phyloP scores from a whole-genome alignment of 345 rosid genomes.

The Dipteronia dyeriana region DNA sequence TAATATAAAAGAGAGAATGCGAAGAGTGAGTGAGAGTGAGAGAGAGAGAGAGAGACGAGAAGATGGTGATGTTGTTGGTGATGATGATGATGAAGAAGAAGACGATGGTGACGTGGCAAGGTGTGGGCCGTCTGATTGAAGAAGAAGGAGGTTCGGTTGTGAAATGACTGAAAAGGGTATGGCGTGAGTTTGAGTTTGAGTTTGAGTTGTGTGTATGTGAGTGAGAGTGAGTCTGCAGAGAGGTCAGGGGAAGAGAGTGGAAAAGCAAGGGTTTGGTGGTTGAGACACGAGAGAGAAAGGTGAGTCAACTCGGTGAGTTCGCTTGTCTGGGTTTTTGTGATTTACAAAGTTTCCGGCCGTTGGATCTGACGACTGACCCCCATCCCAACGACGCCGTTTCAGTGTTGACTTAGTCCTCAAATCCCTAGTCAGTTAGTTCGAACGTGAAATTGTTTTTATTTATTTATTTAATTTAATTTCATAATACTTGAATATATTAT shows the following conservation, averaged over 20 bases:
- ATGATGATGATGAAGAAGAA: constrained; percentile 79
- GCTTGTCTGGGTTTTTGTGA: constrained; percentile 5
- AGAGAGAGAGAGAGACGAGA: constrained; percentile 28
- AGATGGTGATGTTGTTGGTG: constrained; percentile 23
- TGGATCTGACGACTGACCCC: constrained; percentile 25
- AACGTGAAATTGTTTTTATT: background rate
- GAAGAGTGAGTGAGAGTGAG: constrained; percentile 15
- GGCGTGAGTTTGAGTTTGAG: constrained; percentile 19
- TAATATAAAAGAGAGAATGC: constrained; percentile 2
- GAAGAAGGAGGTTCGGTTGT: constrained; percentile 15
- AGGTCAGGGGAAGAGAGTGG: constrained; percentile 16
- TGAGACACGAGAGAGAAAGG: constrained; percentile 25
- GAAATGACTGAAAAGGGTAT: constrained; percentile 78
- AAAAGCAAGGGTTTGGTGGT: constrained; percentile 21
- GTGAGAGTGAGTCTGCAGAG: constrained; percentile 11
- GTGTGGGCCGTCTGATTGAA: constrained; percentile 57
- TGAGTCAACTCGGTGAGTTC: constrained; percentile 34
- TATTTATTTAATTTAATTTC: no score
- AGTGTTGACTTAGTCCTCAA: no score
- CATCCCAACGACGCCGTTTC: constrained; percentile 7
- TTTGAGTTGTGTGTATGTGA: background rate
- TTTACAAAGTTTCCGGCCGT: constrained; percentile 25
- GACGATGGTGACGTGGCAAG: constrained; percentile 86
- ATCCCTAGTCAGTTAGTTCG: no score
- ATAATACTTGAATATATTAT: no score